Evolutionary conservation across 805 yeast species (phyloP).

Genomic region (Isabelozyma pseudorhagii): DNA sequence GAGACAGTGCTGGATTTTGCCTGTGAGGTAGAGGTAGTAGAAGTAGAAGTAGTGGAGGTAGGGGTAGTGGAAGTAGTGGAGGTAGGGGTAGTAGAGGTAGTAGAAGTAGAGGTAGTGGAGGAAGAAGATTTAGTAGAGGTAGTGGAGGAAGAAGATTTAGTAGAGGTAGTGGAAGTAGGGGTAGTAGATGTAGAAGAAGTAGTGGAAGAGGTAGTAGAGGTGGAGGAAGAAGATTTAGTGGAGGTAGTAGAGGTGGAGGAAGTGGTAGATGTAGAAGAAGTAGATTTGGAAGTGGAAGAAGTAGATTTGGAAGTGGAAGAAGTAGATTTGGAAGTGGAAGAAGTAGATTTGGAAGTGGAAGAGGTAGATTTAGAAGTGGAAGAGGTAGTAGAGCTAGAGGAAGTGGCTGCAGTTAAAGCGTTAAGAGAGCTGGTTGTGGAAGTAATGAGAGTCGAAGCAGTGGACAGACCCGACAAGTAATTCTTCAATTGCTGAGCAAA

Average conservation of each 20-base stretch:
- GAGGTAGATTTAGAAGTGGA: slow-evolving; percentile 3
- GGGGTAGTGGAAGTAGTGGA: slow-evolving; percentile 1
- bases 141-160: slow-evolving; percentile 1
- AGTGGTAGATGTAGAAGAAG: slow-evolving; percentile 2
- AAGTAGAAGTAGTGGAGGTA: slow-evolving; percentile 1
- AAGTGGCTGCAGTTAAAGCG: not conserved
- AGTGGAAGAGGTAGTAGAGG: slow-evolving; percentile 1
- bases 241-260: slow-evolving; percentile 3
- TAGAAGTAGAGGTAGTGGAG: slow-evolving; percentile 1
- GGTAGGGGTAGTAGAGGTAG: slow-evolving; percentile 1
- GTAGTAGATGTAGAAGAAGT: slow-evolving; percentile 1
- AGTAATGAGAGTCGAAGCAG: slow-evolving; percentile 2
- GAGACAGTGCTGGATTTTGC: not conserved
- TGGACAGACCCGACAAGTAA: slow-evolving; percentile 24
- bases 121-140: not conserved
- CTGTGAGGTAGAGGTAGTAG: not conserved
- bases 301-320: slow-evolving; percentile 2
- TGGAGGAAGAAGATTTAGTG: not conserved
- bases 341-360: slow-evolving; percentile 1
- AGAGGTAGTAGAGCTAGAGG: slow-evolving; percentile 1
- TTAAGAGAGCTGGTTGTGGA: slow-evolving; percentile 2
- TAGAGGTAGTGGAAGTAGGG: slow-evolving; percentile 1
- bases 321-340: slow-evolving; percentile 2
- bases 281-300: slow-evolving; percentile 1
- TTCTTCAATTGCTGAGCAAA: slow-evolving; percentile 39